phyloP scores from a whole-genome alignment of 805 yeast species.

The Ogataea glucozyma region DNA sequence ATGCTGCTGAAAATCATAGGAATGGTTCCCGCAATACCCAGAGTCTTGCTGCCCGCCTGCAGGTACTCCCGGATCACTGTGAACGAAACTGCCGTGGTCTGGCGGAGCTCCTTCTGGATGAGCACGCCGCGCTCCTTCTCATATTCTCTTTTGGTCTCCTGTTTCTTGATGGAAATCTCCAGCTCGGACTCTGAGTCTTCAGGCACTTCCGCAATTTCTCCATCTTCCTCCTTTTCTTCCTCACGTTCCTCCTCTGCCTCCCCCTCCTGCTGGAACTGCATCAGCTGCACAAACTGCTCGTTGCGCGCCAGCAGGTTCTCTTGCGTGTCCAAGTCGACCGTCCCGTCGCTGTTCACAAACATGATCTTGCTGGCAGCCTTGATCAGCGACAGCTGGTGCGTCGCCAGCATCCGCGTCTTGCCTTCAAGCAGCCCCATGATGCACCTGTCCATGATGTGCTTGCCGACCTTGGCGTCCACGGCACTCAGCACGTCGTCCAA shows the following conservation, averaged over 20 bases:
- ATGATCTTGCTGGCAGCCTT: conserved; percentile 69
- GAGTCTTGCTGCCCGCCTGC: conserved; percentile 54
- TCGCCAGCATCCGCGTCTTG: conserved; percentile 74
- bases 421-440: conserved; percentile 54
- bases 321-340: conserved; percentile 59
- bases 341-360: conserved; percentile 65
- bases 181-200: conserved; percentile 20
- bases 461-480: conserved; percentile 71
- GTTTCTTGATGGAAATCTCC: conserved; percentile 15
- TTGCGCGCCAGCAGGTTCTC: conserved; percentile 49
- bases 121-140: conserved; percentile 38
- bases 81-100: conserved; percentile 53
- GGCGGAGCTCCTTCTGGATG: conserved; percentile 54
- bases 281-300: conserved; percentile 38
- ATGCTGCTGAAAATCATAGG: conserved; percentile 26
- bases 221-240: conserved; percentile 23
- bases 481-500: conserved; percentile 70
- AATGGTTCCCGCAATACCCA: conserved; percentile 35
- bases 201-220: conserved; percentile 8
- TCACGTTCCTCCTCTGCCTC: conserved; percentile 33
- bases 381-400: conserved; percentile 78
- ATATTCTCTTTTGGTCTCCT: conserved; percentile 19
- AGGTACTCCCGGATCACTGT: conserved; percentile 53
- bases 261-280: conserved; percentile 40
- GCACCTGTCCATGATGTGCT: conserved; percentile 58